These are phyloP conservation scores for Fusarium nanum DNA, from an alignment of 2,329 filamentous ascomycete genomes.

Conservation along the genomic window DNA sequence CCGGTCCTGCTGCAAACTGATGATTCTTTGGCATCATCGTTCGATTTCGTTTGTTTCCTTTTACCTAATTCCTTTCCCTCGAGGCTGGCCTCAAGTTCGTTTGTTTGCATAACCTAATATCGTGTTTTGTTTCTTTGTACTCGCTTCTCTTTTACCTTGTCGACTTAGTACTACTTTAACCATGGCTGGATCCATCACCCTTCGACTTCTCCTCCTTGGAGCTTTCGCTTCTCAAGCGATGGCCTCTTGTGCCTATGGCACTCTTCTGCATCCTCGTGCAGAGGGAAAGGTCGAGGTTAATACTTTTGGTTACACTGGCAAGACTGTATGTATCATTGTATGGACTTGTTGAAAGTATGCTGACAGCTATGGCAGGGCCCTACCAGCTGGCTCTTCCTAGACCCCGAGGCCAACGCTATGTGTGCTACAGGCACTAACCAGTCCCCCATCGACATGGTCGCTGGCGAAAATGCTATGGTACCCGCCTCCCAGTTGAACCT, in stretches of 20 bases:
- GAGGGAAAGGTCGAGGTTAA: slow-evolving; percentile 49
- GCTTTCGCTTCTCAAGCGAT: slow-evolving; percentile 33
- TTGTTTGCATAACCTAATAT: slow-evolving; percentile 2
- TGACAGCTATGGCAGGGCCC: slow-evolving; percentile 53
- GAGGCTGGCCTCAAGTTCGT: slow-evolving; percentile 28
- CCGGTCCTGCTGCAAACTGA: slow-evolving; percentile 4
- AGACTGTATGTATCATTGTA: background rate
- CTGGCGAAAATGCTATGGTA: slow-evolving; percentile 43
- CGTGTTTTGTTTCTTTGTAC: slow-evolving; percentile 9
- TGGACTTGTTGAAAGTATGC: background rate
- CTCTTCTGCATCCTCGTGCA: slow-evolving; percentile 49
- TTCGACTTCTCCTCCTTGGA: slow-evolving; percentile 21
- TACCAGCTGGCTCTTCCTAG: slow-evolving; percentile 63
- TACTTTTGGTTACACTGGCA: slow-evolving; percentile 50
- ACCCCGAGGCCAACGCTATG: slow-evolving; percentile 53
- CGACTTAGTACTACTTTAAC: background rate
- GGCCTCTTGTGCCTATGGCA: slow-evolving; percentile 57
- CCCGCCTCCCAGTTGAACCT: slow-evolving; percentile 50
- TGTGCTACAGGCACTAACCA: slow-evolving; percentile 63
- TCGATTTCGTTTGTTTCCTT: slow-evolving; percentile 19
- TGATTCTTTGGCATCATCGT: slow-evolving; percentile 31
- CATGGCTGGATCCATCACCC: slow-evolving; percentile 30
- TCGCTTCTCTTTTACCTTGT: background rate
- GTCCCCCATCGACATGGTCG: slow-evolving; percentile 66
- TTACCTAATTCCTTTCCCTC: background rate